Percentiles rank a stretch among this genome's conserved stretches.
Conservation (phyloP, 805 yeast species). For the Candida adriatica region DNA sequence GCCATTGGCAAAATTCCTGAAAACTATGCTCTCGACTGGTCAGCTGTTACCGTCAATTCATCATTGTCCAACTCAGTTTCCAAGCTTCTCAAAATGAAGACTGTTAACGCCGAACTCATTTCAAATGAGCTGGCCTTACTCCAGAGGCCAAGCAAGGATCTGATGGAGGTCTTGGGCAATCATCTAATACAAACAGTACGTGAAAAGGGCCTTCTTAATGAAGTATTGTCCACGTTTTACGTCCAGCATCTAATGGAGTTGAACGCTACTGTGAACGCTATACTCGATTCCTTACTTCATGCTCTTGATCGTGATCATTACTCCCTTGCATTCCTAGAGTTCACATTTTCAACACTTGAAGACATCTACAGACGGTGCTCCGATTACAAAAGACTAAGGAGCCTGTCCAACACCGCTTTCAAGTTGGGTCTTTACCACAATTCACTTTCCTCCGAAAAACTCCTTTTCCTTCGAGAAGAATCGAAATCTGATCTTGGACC, state of each 20-base stretch:
- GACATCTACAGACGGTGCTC: slow-evolving; percentile 16
- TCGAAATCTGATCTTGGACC: slow-evolving; percentile 16
- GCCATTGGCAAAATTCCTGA: background rate
- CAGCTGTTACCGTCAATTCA: slow-evolving; percentile 6
- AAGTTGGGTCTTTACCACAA: slow-evolving; percentile 25
- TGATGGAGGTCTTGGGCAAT: slow-evolving; percentile 9
- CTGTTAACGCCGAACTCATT: slow-evolving; percentile 11
- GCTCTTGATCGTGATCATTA: background rate
- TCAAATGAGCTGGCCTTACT: slow-evolving; percentile 9
- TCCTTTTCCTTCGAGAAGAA: slow-evolving; percentile 13
- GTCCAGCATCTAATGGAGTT: slow-evolving; percentile 5
- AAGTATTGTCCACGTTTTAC: slow-evolving; percentile 2
- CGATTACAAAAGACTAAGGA: slow-evolving; percentile 35
- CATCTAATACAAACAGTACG: slow-evolving; percentile 4
- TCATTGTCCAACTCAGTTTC: slow-evolving; percentile 4
- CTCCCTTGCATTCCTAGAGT: slow-evolving; percentile 8
- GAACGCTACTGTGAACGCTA: background rate
- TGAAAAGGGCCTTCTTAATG: background rate
- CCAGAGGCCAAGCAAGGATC: slow-evolving; percentile 12
- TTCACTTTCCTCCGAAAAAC: slow-evolving; percentile 22
- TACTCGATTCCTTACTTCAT: slow-evolving; percentile 4
- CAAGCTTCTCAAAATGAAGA: slow-evolving; percentile 12
- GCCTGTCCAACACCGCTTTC: slow-evolving; percentile 39
- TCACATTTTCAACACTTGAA: slow-evolving; percentile 13
- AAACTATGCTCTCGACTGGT: slow-evolving; percentile 19